Conservation (phyloP, 164 flowering plant genomes). For the Vitis amurensis region DNA sequence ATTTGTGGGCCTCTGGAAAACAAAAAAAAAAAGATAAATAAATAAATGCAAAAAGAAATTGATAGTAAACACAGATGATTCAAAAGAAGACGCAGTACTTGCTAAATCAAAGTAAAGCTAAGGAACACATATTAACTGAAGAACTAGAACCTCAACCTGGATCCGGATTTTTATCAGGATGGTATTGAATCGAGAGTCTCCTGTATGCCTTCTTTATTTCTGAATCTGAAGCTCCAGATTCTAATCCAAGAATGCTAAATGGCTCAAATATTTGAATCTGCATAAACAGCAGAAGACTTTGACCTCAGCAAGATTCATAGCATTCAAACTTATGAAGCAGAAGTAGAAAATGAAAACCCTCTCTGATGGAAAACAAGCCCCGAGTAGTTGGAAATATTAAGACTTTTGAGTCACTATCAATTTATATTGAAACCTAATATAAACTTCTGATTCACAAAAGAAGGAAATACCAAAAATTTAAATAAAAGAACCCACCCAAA, state of each 20-base stretch:
- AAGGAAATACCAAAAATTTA: no score
- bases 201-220: conserved; percentile 95
- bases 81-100: neutral
- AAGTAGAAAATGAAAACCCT: neutral
- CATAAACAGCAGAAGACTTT: neutral
- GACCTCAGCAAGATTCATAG: neutral
- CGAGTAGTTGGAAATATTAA: no score
- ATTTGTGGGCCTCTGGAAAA: conserved; percentile 81
- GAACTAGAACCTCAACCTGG: conserved; percentile 74
- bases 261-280: conserved; percentile 92
- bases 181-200: conserved; percentile 90
- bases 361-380: neutral
- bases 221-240: conserved; percentile 81
- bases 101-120: neutral
- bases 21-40: conserved; percentile 1
- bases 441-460: no score
- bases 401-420: no score
- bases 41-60: neutral
- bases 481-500: neutral
- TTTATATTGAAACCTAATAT: no score
- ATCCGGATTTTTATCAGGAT: conserved; percentile 99
- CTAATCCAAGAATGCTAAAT: conserved; percentile 81
- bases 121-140: conserved; percentile 5
- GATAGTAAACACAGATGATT: conserved; percentile 4
- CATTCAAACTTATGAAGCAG: neutral